Evolutionary conservation across 345 rosid genomes (phyloP).

Genomic region (Raphanus sativus): DNA sequence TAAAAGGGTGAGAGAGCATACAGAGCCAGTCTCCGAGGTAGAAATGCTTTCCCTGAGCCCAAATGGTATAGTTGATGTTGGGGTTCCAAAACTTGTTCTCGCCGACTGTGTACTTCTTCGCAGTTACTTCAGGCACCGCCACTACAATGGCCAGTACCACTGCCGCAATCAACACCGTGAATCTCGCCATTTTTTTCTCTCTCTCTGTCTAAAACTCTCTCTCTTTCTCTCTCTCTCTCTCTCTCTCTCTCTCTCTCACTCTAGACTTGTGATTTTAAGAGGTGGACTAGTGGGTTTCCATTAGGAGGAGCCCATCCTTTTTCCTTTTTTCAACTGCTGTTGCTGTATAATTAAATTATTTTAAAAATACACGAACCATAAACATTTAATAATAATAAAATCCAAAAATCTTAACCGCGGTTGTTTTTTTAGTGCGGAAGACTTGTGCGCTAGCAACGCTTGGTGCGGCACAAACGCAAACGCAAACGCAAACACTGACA

Average conservation of each 20-base stretch:
- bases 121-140: constrained; percentile 53
- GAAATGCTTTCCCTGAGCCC: constrained; percentile 81
- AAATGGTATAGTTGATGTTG: constrained; percentile 72
- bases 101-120: constrained; percentile 69
- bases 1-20: constrained; percentile 38
- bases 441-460: neutral
- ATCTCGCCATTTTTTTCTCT: constrained; percentile 32
- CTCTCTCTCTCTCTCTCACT: neutral
- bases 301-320: neutral
- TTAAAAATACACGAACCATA: neutral
- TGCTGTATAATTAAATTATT: neutral
- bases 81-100: constrained; percentile 61
- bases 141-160: constrained; percentile 42
- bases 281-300: constrained; percentile 17
- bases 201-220: neutral
- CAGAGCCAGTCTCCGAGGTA: constrained; percentile 97
- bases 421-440: too few species aligned
- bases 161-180: constrained; percentile 35
- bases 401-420: neutral
- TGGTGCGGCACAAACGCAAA: neutral
- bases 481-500: too few species aligned
- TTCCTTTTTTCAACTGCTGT: neutral
- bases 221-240: neutral
- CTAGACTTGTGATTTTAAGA: constrained; percentile 10
- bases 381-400: neutral